Conservation (phyloP, 768 basidiomycete species). For the Phlebiopsis gigantea region DNA sequence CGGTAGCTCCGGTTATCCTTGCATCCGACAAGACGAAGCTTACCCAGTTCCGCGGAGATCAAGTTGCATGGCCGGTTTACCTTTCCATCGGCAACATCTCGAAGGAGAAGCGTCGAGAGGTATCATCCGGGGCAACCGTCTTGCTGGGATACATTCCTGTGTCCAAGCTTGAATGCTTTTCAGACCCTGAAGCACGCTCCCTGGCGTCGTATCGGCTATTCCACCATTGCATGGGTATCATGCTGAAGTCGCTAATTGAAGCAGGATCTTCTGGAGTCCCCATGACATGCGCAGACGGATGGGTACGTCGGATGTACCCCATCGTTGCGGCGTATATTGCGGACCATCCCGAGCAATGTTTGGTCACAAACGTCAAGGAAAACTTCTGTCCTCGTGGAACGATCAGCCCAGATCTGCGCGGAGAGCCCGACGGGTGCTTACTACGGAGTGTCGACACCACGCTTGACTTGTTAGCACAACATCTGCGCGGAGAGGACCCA, state of each 20-base stretch:
- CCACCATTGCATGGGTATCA: constrained; percentile 15
- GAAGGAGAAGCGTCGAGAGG: constrained; percentile 18
- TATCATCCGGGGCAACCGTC: constrained; percentile 14
- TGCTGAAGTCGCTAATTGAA: constrained; percentile 10
- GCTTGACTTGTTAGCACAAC: neutral
- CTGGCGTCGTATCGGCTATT: constrained; percentile 12
- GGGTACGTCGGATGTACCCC: constrained; percentile 11
- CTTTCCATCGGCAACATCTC: constrained; percentile 24
- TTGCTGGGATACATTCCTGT: constrained; percentile 25
- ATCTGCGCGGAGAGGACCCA: neutral
- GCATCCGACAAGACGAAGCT: constrained; percentile 29
- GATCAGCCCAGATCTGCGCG: constrained; percentile 3
- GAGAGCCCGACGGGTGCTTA: neutral
- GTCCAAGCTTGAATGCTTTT: constrained; percentile 9
- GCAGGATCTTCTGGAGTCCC: constrained; percentile 15
- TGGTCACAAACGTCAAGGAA: constrained; percentile 10
- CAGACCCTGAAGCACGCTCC: neutral
- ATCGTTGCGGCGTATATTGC: constrained; percentile 17
- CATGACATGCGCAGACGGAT: constrained; percentile 16
- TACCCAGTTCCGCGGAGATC: constrained; percentile 16
- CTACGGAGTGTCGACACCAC: neutral
- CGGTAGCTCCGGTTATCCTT: constrained; percentile 26
- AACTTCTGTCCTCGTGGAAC: constrained; percentile 7
- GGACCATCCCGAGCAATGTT: constrained; percentile 22
- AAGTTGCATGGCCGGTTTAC: constrained; percentile 26